Conservation (phyloP, 1,284 basidiomycete genomes). For the Papiliotrema laurentii region DNA sequence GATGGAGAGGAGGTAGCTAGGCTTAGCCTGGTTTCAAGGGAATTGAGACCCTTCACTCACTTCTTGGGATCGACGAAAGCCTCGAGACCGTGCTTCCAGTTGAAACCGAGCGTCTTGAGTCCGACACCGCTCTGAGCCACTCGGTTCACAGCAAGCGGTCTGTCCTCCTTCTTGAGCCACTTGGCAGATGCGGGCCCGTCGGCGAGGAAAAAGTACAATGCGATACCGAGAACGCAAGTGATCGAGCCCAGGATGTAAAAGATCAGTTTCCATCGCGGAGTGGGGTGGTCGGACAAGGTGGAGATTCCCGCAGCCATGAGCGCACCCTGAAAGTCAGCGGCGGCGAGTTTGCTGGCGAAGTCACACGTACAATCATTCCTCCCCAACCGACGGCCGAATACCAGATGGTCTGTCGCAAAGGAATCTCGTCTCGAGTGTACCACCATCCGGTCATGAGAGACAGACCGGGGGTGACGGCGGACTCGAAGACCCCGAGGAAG, state of each 20-base stretch:
- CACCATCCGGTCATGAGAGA: constrained; percentile 40
- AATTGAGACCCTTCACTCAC: constrained; percentile 22
- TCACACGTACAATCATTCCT: constrained; percentile 32
- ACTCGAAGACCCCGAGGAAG: constrained; percentile 39
- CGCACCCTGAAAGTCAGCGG: constrained; percentile 9
- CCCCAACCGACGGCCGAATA: constrained; percentile 42
- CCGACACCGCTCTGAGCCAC: constrained; percentile 34
- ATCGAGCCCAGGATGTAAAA: constrained; percentile 39
- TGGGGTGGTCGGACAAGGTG: constrained; percentile 18
- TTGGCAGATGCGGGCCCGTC: constrained; percentile 37
- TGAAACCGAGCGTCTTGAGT: constrained; percentile 35
- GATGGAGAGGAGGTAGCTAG: constrained; percentile 15
- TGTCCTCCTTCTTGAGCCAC: constrained; percentile 35
- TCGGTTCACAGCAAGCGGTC: constrained; percentile 35
- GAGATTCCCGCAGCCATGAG: constrained; percentile 43
- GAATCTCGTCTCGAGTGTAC: constrained; percentile 35
- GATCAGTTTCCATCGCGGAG: constrained; percentile 35
- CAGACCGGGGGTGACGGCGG: constrained; percentile 42
- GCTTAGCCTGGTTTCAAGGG: constrained; percentile 4
- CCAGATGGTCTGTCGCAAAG: constrained; percentile 43
- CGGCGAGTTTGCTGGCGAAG: background rate
- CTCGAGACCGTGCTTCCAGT: constrained; percentile 29
- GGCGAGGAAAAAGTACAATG: constrained; percentile 41
- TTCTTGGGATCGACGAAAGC: constrained; percentile 39
- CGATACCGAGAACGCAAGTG: constrained; percentile 29